Evolutionary conservation across 1,284 basidiomycete species (phyloP).

Genomic region (Leucoagaricus sp.): DNA sequence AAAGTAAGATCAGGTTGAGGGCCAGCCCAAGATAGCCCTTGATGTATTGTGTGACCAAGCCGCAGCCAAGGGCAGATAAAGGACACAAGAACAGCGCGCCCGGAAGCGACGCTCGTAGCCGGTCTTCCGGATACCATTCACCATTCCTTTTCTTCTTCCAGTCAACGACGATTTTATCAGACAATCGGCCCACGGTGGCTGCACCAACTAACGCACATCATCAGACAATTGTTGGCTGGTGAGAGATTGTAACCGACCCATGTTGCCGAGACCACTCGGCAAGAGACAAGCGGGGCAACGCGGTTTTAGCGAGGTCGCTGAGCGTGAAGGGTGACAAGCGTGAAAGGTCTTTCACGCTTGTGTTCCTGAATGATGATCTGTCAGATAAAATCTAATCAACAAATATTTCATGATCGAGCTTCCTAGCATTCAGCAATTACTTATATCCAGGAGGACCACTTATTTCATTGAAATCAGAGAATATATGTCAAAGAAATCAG

Average conservation of each 20-base stretch:
- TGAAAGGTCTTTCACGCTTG: no score
- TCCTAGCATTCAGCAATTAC: no score
- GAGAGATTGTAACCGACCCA: constrained; percentile 24
- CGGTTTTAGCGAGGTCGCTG: no score
- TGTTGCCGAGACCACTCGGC: constrained; percentile 35
- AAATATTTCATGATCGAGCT: no score
- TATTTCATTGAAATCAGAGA: no score
- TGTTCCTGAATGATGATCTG: no score
- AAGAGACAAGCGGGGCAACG: no score
- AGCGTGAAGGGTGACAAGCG: no score
- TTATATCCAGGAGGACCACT: no score
- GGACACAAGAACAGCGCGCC: constrained; percentile 27
- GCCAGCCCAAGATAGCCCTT: constrained; percentile 27
- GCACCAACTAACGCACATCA: constrained; percentile 28
- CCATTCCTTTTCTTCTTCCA: constrained; percentile 28
- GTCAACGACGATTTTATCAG: constrained; percentile 28
- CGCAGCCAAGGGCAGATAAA: constrained; percentile 22
- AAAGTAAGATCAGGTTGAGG: constrained; percentile 33
- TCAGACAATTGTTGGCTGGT: neutral
- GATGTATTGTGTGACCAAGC: constrained; percentile 25
- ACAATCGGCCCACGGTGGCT: constrained; percentile 32
- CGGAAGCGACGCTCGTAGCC: constrained; percentile 23
- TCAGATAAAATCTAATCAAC: no score
- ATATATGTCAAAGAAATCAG: no score
- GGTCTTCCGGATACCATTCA: constrained; percentile 31